These are phyloP conservation scores for Fusarium albosuccineum DNA, from an alignment of 2,329 filamentous ascomycete genomes.

Conservation along the genomic window DNA sequence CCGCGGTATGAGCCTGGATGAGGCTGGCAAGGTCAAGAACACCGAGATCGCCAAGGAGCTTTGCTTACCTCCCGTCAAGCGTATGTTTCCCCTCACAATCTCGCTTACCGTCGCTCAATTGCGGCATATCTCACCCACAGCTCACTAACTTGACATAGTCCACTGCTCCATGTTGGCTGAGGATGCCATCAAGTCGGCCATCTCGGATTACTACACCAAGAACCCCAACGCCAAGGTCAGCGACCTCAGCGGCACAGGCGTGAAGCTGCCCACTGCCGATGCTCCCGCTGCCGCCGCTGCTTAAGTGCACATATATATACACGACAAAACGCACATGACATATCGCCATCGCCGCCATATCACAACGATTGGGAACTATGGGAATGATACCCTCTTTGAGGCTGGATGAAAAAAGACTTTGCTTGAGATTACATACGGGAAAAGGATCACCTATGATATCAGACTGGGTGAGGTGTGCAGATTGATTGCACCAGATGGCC, in stretches of 20 bases:
- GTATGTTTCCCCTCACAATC: constrained; percentile 64
- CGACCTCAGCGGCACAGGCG: constrained; percentile 80
- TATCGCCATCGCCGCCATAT: constrained; percentile 16
- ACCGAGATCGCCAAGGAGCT: constrained; percentile 98
- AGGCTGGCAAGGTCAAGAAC: constrained; percentile 93
- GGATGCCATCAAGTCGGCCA: constrained; percentile 91
- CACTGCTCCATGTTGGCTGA: constrained; percentile 94
- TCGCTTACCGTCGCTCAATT: not conserved
- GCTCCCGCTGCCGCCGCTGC: constrained; percentile 51
- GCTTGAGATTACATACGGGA: constrained; percentile 17
- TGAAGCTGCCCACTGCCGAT: constrained; percentile 72
- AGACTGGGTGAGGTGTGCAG: constrained; percentile 21
- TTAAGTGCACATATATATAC: constrained; percentile 32
- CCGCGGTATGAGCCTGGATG: constrained; percentile 92
- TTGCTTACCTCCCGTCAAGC: constrained; percentile 87
- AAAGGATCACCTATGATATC: constrained; percentile 18
- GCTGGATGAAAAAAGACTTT: constrained; percentile 36
- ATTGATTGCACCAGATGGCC: constrained; percentile 31
- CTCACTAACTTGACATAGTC: constrained; percentile 64
- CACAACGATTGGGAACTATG: constrained; percentile 36
- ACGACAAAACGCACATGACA: constrained; percentile 23
- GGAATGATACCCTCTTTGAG: constrained; percentile 46
- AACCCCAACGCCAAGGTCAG: constrained; percentile 81
- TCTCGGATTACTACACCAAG: constrained; percentile 91
- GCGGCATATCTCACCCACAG: constrained; percentile 24